Evolutionary conservation across 768 basidiomycete genomes (phyloP).

Genomic region (Leccinum longicurvipes): DNA sequence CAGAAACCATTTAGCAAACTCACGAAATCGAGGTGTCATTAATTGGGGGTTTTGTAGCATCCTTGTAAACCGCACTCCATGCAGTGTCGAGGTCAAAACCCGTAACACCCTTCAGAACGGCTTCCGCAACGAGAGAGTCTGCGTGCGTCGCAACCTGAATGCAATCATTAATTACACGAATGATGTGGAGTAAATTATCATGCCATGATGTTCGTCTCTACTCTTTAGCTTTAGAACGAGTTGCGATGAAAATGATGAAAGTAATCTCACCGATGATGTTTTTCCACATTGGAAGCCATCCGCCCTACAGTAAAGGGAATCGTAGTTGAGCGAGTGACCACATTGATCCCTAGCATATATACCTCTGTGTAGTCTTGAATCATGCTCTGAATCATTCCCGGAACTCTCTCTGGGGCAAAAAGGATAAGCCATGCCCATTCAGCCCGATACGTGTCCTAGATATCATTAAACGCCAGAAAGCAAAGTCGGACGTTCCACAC

Average conservation of each 20-base stretch:
- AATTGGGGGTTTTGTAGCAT: slow-evolving; percentile 60
- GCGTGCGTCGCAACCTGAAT: slow-evolving; percentile 71
- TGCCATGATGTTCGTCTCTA: slow-evolving; percentile 84
- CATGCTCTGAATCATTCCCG: slow-evolving; percentile 78
- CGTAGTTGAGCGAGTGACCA: background rate
- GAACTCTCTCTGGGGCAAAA: slow-evolving; percentile 71
- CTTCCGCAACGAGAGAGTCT: slow-evolving; percentile 73
- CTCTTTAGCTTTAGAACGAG: background rate
- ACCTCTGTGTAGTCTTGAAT: slow-evolving; percentile 73
- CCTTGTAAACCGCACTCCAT: slow-evolving; percentile 74
- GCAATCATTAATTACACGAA: background rate
- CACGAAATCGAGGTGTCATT: slow-evolving; percentile 53
- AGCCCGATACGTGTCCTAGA: slow-evolving; percentile 74
- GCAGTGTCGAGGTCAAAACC: slow-evolving; percentile 63
- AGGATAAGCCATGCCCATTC: slow-evolving; percentile 78
- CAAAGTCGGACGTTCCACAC: slow-evolving; percentile 9
- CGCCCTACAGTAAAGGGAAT: slow-evolving; percentile 41
- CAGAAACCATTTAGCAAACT: slow-evolving; percentile 11
- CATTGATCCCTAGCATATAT: background rate
- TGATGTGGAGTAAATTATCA: background rate
- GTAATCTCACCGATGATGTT: slow-evolving; percentile 58
- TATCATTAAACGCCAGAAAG: background rate
- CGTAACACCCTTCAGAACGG: slow-evolving; percentile 59
- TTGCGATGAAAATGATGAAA: background rate
- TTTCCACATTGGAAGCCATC: slow-evolving; percentile 92